phyloP scores from a whole-genome alignment of 2,329 filamentous ascomycete genomes.

The Malbranchea zuffiana region DNA sequence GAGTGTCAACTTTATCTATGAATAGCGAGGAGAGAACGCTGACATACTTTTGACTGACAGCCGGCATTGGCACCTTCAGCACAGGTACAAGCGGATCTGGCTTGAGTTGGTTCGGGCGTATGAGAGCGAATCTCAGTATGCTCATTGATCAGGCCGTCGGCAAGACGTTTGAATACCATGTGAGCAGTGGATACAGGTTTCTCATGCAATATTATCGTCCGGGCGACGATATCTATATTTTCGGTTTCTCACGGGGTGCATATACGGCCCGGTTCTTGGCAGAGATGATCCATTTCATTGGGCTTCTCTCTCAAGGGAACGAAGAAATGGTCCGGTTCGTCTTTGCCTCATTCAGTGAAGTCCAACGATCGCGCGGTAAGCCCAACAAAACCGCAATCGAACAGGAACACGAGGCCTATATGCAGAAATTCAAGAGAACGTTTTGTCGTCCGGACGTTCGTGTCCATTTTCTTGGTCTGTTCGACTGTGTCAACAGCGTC shows the following conservation, averaged over 20 bases:
- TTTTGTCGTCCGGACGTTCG: slow-evolving; percentile 39
- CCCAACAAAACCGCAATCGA: slow-evolving; percentile 16
- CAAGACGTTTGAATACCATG: slow-evolving; percentile 40
- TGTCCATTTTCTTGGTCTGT: slow-evolving; percentile 46
- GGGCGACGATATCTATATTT: slow-evolving; percentile 45
- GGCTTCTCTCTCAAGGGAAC: slow-evolving; percentile 41
- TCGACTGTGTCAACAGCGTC: slow-evolving; percentile 46
- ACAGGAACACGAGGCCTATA: slow-evolving; percentile 17
- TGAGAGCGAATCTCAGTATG: slow-evolving; percentile 11
- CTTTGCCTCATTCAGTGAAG: slow-evolving; percentile 26
- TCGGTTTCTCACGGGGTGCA: slow-evolving; percentile 44
- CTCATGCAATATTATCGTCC: slow-evolving; percentile 45
- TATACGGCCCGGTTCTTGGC: slow-evolving; percentile 45
- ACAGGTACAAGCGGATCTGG: slow-evolving; percentile 10
- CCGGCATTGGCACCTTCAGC: slow-evolving; percentile 16
- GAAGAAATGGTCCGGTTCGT: slow-evolving; percentile 46
- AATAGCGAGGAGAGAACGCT: too few relatives aligned
- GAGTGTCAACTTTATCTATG: not conserved
- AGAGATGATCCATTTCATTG: slow-evolving; percentile 42
- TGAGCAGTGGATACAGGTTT: slow-evolving; percentile 44
- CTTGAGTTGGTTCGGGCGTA: slow-evolving; percentile 10
- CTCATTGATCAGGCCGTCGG: slow-evolving; percentile 15
- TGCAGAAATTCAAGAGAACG: slow-evolving; percentile 39
- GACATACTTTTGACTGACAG: slow-evolving; percentile 8
- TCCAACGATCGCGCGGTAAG: slow-evolving; percentile 25